Evolutionary conservation across 257 asterid species (phyloP), one percentile per base, ranked within the genome.

Genomic region (Avicennia marina): DNA sequence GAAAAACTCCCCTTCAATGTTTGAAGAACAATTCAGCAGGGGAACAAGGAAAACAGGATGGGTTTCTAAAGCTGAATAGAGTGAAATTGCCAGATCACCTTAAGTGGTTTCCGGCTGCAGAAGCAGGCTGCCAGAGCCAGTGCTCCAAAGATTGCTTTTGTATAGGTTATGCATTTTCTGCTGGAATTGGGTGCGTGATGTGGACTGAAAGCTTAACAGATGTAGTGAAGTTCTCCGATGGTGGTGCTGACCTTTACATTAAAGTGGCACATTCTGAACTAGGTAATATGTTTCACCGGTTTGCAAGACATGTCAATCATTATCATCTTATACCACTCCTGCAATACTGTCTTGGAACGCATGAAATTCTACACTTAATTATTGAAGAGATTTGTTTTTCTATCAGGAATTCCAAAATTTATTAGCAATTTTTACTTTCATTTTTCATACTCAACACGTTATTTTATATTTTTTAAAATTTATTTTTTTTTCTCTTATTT

Each of bases 21-120:
- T 19, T 15, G 54, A 55, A 18, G 6, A 75, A 69, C 4, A 50
- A 4, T 39, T 18, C 5, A 1, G 15, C 22, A 15, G 43, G 46
- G 11, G n/a, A n/a, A n/a, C n/a, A n/a, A n/a, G 58, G 53, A 40
- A 64, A 54, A 44, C 50, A 32, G 13, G 91, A 82, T 51, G 71
- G 71, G 11, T 87, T 87, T 64, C 17, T 32, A 18, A 32, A 29
- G 58, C 21, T 80, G 9, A 39, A 29, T 8, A 26, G 42, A 4
- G 72, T 87, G 16, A 85, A 85, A 46, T 39, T 78, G 78, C 89
- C 96, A 0, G 93, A 80, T 60, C 16, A 15, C 12, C 38, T 7
- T 24, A 27, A 4, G 20, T 41, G 44, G 62, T 2, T 22, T 6
- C 26, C 58, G 1, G 11, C 6, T 5, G 10, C 0, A 0, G 66